Percentiles rank a stretch among this genome's conserved stretches.
Evolutionary conservation across 129 eudicot species (phyloP).

Genomic region (Gnaphalium uliginosum): DNA sequence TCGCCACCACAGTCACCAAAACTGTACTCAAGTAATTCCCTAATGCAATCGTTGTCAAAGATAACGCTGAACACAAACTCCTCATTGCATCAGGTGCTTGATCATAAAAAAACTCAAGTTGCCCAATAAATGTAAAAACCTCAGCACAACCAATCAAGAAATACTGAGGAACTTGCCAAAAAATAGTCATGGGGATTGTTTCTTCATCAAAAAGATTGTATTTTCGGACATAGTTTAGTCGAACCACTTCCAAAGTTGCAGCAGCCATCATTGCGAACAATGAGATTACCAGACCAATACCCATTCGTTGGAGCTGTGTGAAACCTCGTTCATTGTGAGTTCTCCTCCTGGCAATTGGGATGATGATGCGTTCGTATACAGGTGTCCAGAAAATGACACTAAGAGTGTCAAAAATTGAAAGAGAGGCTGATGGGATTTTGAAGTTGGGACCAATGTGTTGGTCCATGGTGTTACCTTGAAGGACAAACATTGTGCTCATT

Average conservation of each 20-base stretch:
- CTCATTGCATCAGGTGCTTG: constrained; percentile 85
- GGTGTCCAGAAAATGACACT: constrained; percentile 92
- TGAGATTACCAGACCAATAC: constrained; percentile 72
- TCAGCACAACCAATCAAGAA: constrained; percentile 78
- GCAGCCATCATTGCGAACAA: constrained; percentile 65
- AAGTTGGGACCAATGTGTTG: constrained; percentile 71
- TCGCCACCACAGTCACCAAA: constrained; percentile 47
- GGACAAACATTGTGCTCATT: constrained; percentile 92
- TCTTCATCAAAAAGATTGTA: constrained; percentile 46
- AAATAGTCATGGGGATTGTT: constrained; percentile 57
- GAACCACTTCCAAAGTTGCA: constrained; percentile 54
- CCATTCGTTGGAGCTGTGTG: constrained; percentile 89
- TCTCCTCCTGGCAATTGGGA: constrained; percentile 56
- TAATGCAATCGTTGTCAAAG: constrained; percentile 48
- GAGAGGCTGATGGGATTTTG: constrained; percentile 79
- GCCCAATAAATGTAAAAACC: constrained; percentile 67
- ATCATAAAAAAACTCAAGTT: constrained; percentile 67
- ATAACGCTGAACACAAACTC: constrained; percentile 66
- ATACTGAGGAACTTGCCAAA: constrained; percentile 85
- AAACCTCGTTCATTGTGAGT: constrained; percentile 72
- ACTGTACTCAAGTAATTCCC: constrained; percentile 59
- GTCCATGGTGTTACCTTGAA: constrained; percentile 88
- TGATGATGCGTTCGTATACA: constrained; percentile 52
- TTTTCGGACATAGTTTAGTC: constrained; percentile 46
- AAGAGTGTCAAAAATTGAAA: constrained; percentile 69